phyloP scores from a whole-genome alignment of 2,329 filamentous ascomycete species.

The Sporothrix brunneoviolacea region DNA sequence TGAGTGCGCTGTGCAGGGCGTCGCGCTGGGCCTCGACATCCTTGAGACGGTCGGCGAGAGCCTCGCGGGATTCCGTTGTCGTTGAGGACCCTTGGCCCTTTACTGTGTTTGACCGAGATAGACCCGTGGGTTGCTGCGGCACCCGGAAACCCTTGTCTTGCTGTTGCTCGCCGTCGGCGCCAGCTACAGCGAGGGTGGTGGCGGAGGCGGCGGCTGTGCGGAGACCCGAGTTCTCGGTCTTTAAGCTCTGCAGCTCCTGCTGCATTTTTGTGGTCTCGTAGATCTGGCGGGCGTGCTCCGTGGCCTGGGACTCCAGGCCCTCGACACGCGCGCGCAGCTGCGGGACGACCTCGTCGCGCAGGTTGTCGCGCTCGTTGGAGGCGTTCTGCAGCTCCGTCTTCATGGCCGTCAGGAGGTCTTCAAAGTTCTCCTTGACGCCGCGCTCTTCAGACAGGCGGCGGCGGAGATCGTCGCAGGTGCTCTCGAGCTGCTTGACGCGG shows the following conservation, averaged over 20 bases:
- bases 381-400: constrained; percentile 75
- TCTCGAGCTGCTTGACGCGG: constrained; percentile 71
- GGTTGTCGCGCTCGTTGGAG: constrained; percentile 82
- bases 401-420: constrained; percentile 80
- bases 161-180: constrained; percentile 19
- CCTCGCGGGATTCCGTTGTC: constrained; percentile 55
- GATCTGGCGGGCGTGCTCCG: constrained; percentile 63
- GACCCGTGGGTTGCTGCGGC: constrained; percentile 22
- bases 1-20: constrained; percentile 80
- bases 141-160: constrained; percentile 21
- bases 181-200: neutral
- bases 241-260: constrained; percentile 62
- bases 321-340: constrained; percentile 70
- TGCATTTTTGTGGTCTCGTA: constrained; percentile 82
- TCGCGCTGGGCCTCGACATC: constrained; percentile 92
- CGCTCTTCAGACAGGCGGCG: constrained; percentile 79
- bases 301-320: constrained; percentile 67
- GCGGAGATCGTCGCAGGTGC: constrained; percentile 71
- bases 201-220: constrained; percentile 13
- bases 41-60: constrained; percentile 72
- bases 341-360: constrained; percentile 82
- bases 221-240: constrained; percentile 43
- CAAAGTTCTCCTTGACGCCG: constrained; percentile 84
- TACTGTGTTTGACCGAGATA: constrained; percentile 50
- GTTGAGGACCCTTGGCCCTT: constrained; percentile 26